These are phyloP conservation scores for Passalora sequoiae DNA, from an alignment of 2,329 filamentous ascomycete species.

Conservation along the genomic window DNA sequence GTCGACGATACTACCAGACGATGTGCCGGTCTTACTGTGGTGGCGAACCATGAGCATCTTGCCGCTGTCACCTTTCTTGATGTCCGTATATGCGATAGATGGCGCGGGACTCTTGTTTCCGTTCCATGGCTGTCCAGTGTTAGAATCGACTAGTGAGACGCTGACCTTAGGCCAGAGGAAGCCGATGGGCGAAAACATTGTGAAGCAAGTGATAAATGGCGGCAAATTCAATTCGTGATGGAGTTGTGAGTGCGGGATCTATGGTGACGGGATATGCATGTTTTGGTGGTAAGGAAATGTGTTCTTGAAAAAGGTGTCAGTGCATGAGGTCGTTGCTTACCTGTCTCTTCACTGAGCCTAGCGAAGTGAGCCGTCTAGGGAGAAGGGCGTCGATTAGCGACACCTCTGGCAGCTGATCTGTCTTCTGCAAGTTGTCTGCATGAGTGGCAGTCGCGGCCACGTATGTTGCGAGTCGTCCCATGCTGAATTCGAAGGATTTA, in stretches of 20 bases:
- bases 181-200: slow-evolving; percentile 12
- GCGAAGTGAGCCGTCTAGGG: slow-evolving; percentile 13
- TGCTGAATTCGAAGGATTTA: slow-evolving; percentile 5
- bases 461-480: slow-evolving; percentile 30
- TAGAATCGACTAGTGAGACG: slow-evolving; percentile 25
- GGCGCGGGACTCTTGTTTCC: slow-evolving; percentile 3
- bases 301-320: neutral
- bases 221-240: no score
- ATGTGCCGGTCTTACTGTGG: slow-evolving; percentile 10
- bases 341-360: slow-evolving; percentile 14
- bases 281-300: neutral
- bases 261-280: neutral
- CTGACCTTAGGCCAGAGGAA: slow-evolving; percentile 16
- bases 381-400: slow-evolving; percentile 32
- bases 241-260: no score
- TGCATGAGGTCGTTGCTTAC: slow-evolving; percentile 8
- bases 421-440: slow-evolving; percentile 27
- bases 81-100: slow-evolving; percentile 22
- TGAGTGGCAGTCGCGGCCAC: slow-evolving; percentile 25
- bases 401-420: slow-evolving; percentile 23
- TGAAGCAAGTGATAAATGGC: neutral
- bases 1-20: neutral
- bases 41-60: slow-evolving; percentile 26
- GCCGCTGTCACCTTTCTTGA: slow-evolving; percentile 25
- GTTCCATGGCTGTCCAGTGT: slow-evolving; percentile 28